Evolutionary conservation across 495 filamentous ascomycete genomes (phyloP), one percentile per base, ranked within the genome.

Genomic region (Podospora conica): DNA sequence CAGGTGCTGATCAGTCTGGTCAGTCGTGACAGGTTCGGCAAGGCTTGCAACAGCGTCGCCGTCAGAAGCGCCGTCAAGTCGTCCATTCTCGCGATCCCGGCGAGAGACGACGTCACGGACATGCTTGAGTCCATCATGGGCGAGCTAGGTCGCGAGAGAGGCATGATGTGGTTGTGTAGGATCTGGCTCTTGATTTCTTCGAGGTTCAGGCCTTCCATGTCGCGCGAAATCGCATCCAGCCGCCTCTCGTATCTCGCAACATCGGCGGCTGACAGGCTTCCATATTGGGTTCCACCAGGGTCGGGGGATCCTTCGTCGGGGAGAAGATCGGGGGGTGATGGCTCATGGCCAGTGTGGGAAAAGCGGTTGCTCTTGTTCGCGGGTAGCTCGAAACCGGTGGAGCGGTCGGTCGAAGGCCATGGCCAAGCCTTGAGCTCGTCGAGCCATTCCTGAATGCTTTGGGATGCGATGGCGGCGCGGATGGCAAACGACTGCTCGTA

Each of bases 171-270:
- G 65, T 88, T 90, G 80, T 89, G 87, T 64, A 96, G 80, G 68
- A 98, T 91, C 74, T 93, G 91, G 58, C 83, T 85, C 79, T 97
- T 97, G 70, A 98, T 86, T 69, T 96, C 93, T 67, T 97, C 93
- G 56, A 98, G 83, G 61, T 92, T 86, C 57, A 98, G 79, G 54
- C 84, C 83, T 22, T 94, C 91, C 81, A 97, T 86, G 59, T 86
- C 88, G 58, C 87, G 84, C 22, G 80, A 80, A 67, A 98, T 96
- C 61, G 88, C 86, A 40, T 94, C 89, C 24, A 96, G 83, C 27
- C 94, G 84, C 48, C 75, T 78, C 71, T 93, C 90, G 73, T 95
- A 92, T 60, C 78, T 72, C 28, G 83, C 74, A 0, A 93, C 87
- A 27, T 86, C 78, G 6, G 76, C 71, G 21, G 82, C 83, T 21